These are phyloP conservation scores for Hypoxylon fuscum DNA, from an alignment of 495 filamentous ascomycete genomes.

Conservation along the genomic window DNA sequence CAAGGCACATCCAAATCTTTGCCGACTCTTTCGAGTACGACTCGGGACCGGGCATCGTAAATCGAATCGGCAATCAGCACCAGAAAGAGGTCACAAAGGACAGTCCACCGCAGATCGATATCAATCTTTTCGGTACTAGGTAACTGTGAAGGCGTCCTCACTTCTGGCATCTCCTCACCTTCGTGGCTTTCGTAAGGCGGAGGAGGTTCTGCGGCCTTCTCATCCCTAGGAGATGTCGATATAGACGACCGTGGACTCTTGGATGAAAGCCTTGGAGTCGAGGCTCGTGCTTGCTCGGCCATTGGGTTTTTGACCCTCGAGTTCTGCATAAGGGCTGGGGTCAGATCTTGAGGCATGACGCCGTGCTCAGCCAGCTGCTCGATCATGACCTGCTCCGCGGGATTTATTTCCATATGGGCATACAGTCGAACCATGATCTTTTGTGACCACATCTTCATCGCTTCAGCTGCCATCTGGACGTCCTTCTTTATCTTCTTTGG, in stretches of 20 bases:
- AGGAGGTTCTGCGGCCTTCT: constrained; percentile 61
- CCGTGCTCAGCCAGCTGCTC: constrained; percentile 95
- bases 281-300: constrained; percentile 53
- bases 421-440: constrained; percentile 96
- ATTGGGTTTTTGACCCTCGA: constrained; percentile 93
- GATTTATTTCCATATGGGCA: constrained; percentile 92
- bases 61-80: constrained; percentile 92
- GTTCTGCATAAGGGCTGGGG: constrained; percentile 89
- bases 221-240: constrained; percentile 42
- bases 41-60: constrained; percentile 90
- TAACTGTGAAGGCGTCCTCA: constrained; percentile 82
- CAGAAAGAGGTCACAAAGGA: constrained; percentile 95
- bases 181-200: constrained; percentile 78
- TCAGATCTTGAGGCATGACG: constrained; percentile 82
- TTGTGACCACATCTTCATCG: constrained; percentile 94
- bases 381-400: constrained; percentile 96
- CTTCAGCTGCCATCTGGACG: constrained; percentile 72
- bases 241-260: constrained; percentile 33
- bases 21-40: constrained; percentile 85
- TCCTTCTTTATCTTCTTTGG: constrained; percentile 71
- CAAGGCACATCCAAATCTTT: constrained; percentile 80
- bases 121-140: constrained; percentile 84
- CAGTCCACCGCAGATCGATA: constrained; percentile 96
- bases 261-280: constrained; percentile 38
- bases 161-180: constrained; percentile 74